These are phyloP conservation scores for Hirsutella rhossiliensis DNA, from an alignment of 2,329 filamentous ascomycete genomes.

Conservation along the genomic window DNA sequence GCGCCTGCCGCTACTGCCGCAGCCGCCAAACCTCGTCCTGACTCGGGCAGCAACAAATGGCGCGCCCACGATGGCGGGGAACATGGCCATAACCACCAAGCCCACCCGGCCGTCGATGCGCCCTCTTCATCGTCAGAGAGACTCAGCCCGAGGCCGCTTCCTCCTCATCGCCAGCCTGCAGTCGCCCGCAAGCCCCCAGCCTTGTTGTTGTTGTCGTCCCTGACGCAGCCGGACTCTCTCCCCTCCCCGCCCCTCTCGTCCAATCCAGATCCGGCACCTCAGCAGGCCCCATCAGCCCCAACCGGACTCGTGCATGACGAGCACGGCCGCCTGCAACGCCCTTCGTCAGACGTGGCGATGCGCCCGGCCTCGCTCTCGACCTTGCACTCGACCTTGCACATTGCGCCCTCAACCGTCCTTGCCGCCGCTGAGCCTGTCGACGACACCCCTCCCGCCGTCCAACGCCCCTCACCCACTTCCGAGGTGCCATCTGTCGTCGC, in stretches of 20 bases:
- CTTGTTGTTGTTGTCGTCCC: conserved; percentile 1
- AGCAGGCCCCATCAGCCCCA: conserved; percentile 2
- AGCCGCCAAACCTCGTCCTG: conserved; percentile 1
- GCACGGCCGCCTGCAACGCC: not conserved
- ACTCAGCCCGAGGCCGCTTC: too few species aligned
- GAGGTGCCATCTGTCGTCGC: conserved; percentile 10
- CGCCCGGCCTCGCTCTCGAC: not conserved
- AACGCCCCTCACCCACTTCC: conserved; percentile 6
- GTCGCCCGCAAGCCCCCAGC: too few species aligned
- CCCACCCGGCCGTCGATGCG: not conserved
- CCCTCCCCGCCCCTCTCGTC: conserved; percentile 12
- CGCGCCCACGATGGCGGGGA: not conserved
- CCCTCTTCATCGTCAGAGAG: not conserved
- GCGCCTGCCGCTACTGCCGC: conserved; percentile 4
- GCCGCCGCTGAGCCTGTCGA: not conserved
- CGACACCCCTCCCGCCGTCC: conserved; percentile 1
- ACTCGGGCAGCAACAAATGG: not conserved
- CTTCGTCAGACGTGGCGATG: not conserved
- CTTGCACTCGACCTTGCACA: not conserved
- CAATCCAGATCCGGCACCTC: conserved; percentile 11
- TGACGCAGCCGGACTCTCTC: conserved; percentile 1
- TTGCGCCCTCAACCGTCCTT: not conserved
- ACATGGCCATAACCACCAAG: not conserved
- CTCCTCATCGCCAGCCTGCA: too few species aligned
- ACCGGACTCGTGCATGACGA: not conserved